phyloP scores from a whole-genome alignment of 495 filamentous ascomycete genomes.

The Tuber borchii region DNA sequence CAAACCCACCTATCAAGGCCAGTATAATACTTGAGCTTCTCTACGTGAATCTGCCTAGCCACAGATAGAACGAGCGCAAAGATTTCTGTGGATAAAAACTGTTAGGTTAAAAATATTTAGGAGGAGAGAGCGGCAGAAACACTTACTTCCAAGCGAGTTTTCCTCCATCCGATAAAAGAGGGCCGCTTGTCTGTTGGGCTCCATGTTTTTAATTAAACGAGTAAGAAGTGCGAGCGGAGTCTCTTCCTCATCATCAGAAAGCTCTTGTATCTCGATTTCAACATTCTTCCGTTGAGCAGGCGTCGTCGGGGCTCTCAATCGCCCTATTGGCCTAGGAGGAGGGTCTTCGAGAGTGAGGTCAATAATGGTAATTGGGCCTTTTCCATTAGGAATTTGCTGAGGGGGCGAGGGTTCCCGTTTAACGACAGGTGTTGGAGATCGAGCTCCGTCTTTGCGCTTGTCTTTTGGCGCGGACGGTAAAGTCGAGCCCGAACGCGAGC shows the following conservation, averaged over 20 bases:
- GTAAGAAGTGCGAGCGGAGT: background rate
- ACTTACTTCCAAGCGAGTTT: constrained; percentile 10
- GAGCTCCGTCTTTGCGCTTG: constrained; percentile 13
- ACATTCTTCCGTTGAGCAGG: background rate
- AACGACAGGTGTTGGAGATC: constrained; percentile 7
- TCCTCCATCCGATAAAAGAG: constrained; percentile 25
- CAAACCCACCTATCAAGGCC: constrained; percentile 30
- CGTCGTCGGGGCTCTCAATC: background rate
- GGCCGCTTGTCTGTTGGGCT: background rate
- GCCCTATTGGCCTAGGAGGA: background rate
- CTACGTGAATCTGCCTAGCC: constrained; percentile 16
- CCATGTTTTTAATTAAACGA: constrained; percentile 4
- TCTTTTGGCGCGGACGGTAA: constrained; percentile 6
- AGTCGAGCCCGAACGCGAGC: background rate
- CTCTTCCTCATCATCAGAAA: constrained; percentile 18
- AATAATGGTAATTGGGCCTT: constrained; percentile 26
- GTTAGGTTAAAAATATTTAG: background rate
- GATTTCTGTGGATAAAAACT: constrained; percentile 10
- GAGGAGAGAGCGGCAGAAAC: background rate
- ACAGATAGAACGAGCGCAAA: constrained; percentile 8
- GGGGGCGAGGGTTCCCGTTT: constrained; percentile 13
- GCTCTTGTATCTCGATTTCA: constrained; percentile 13
- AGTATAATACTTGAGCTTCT: constrained; percentile 24
- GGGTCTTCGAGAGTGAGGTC: constrained; percentile 28
- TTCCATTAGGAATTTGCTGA: background rate